Percentiles rank a stretch among this genome's conserved stretches.
Conservation (phyloP, 148 eudicot genomes). For the Rhododendron griersonianum region DNA sequence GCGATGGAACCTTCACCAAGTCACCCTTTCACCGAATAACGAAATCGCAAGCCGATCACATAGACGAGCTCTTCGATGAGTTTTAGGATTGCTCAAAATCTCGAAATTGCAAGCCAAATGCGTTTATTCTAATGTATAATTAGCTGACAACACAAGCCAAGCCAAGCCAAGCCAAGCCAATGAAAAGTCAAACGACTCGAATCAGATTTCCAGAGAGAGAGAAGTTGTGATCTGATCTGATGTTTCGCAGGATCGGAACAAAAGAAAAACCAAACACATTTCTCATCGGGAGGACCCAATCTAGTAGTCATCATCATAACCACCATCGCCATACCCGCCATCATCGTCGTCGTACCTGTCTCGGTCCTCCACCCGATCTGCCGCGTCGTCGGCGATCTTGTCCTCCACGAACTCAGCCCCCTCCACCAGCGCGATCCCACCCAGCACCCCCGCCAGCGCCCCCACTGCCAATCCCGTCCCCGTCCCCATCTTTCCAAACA, state of each 20-base stretch:
- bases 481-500: slow-evolving; percentile 41
- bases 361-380: slow-evolving; percentile 58
- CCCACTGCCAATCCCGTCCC: slow-evolving; percentile 93
- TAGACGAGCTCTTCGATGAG: not conserved
- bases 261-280: not conserved
- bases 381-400: slow-evolving; percentile 56
- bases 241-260: not conserved
- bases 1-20: not conserved
- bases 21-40: not conserved
- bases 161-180: not conserved
- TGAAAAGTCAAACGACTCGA: not conserved
- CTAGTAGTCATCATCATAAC: slow-evolving; percentile 18
- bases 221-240: not conserved
- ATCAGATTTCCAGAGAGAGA: not conserved
- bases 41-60: not conserved
- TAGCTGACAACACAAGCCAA: not conserved
- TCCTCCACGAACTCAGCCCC: slow-evolving; percentile 64
- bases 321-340: too few species aligned
- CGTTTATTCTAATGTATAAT: not conserved
- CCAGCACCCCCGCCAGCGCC: slow-evolving; percentile 70
- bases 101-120: not conserved
- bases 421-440: slow-evolving; percentile 71
- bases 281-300: not conserved
- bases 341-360: not conserved
- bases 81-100: not conserved